Evolutionary conservation across 768 basidiomycete genomes (phyloP).

Genomic region (Gautieria morchelliformis): DNA sequence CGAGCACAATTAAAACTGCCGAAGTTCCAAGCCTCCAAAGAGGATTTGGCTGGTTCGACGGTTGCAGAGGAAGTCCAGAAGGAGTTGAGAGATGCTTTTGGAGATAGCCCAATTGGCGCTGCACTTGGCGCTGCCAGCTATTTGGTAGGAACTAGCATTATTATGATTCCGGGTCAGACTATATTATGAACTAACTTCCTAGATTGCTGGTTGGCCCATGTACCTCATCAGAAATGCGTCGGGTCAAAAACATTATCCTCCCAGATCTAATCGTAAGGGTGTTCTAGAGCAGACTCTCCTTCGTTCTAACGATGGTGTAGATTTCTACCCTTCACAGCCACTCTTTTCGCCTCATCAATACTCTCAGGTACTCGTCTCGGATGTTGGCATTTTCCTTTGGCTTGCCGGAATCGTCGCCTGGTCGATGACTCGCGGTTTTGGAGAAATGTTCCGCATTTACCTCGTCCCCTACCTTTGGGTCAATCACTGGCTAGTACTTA

Average conservation of each 20-base stretch:
- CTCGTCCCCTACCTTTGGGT: conserved; percentile 87
- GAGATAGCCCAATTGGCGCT: conserved; percentile 81
- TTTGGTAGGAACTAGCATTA: conserved; percentile 34
- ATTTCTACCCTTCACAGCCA: conserved; percentile 68
- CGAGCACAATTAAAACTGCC: conserved; percentile 62
- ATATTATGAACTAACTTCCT: neutral
- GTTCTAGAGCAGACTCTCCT: neutral
- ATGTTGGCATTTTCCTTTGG: conserved; percentile 74
- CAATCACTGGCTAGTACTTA: conserved; percentile 92
- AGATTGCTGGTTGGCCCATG: conserved; percentile 79
- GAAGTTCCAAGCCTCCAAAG: conserved; percentile 55
- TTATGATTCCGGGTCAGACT: neutral
- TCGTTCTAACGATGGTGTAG: conserved; percentile 20
- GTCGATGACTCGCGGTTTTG: conserved; percentile 54
- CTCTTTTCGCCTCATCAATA: conserved; percentile 84
- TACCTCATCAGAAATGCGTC: conserved; percentile 80
- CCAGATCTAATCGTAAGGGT: conserved; percentile 65
- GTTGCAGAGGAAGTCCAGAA: conserved; percentile 57
- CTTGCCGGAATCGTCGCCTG: conserved; percentile 46
- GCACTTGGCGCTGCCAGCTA: conserved; percentile 44
- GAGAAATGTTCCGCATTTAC: conserved; percentile 69
- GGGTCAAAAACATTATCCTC: conserved; percentile 76
- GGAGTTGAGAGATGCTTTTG: conserved; percentile 77
- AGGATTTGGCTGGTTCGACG: conserved; percentile 54
- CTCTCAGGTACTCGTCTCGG: conserved; percentile 69